Evolutionary conservation across 2,329 filamentous ascomycete genomes (phyloP), one percentile per base, ranked within the genome.

Genomic region (Talaromyces atroroseus): DNA sequence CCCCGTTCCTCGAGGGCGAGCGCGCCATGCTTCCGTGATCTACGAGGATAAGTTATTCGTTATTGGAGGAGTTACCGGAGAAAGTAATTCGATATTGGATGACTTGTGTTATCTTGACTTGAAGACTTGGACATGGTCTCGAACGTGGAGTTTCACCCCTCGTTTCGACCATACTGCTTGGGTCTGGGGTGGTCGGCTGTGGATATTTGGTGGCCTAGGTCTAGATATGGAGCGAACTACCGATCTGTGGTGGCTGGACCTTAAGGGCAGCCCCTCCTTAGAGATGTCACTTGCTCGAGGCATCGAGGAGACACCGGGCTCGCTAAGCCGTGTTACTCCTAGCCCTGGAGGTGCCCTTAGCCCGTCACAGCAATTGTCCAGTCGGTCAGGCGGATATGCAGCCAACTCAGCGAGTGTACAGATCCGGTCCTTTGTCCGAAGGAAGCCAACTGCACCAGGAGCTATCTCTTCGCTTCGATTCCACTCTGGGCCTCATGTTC

Each of bases 1-100:
- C 1, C 87, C 88, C 0, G 82, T 94, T 26, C 94, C 94, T 1
- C 89, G 92, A 70, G 94, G 94, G 42, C 84, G 94, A 68, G 92
- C 94, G 36, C 85, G 94, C 60, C 94, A 99, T 76, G 92, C 94
- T 3, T 90, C 94, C 11, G 90, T 96, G 23, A 83, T 99, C 32
- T 88, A 97, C 69, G 92, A 99, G 67, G 92, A 99, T 74, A 97
- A 96, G 69, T 79, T 99, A 8, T 99, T 96, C 69, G 88, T 99
- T 59, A 86, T 95, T 58, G 94, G 94, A 56, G 94, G 94, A n/a
- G 90, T 97, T 64, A 95, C 91, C 5, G 92, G 92, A 2, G 63
- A 91, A 94, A 50, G 32, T 63, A 96, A 90, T 68, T 87, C 90
- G 64, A 92, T 97, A 23, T 79, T 97, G 49, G 92, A 97, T 69